Percentiles rank a stretch among this genome's conserved stretches.
phyloP scores from a whole-genome alignment of 2,329 filamentous ascomycete species.

The Pyrenochaeta sp. region DNA sequence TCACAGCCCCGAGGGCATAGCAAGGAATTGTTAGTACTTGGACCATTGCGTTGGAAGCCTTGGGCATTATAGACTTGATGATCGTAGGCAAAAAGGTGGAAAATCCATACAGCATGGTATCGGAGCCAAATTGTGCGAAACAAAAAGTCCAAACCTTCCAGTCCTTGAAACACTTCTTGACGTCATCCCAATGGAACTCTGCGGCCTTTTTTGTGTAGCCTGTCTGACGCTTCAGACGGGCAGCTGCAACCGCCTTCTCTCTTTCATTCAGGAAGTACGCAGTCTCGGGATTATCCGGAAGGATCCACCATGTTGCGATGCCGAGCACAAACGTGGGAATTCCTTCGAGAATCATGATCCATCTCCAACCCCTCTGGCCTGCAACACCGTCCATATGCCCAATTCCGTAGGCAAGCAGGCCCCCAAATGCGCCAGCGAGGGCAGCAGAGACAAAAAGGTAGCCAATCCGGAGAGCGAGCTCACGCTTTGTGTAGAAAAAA shows the following conservation, averaged over 20 bases:
- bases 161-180: constrained; percentile 72
- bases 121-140: constrained; percentile 74
- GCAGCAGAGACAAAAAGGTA: constrained; percentile 77
- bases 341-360: constrained; percentile 72
- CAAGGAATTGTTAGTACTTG: constrained; percentile 82
- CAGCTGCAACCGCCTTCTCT: constrained; percentile 67
- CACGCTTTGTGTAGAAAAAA: constrained; percentile 77
- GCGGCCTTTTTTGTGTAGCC: constrained; percentile 59
- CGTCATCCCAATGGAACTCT: constrained; percentile 68
- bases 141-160: constrained; percentile 80
- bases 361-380: constrained; percentile 74
- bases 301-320: constrained; percentile 62
- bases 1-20: constrained; percentile 75
- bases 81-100: constrained; percentile 83
- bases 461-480: constrained; percentile 75
- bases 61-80: constrained; percentile 71
- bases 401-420: constrained; percentile 76
- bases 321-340: constrained; percentile 64
- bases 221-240: constrained; percentile 60
- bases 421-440: constrained; percentile 75
- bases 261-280: constrained; percentile 67
- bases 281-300: constrained; percentile 73
- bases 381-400: constrained; percentile 74
- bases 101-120: constrained; percentile 81
- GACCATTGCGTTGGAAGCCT: constrained; percentile 70